Conservation (phyloP, 148 eudicot species). For the Agrostemma githago region DNA sequence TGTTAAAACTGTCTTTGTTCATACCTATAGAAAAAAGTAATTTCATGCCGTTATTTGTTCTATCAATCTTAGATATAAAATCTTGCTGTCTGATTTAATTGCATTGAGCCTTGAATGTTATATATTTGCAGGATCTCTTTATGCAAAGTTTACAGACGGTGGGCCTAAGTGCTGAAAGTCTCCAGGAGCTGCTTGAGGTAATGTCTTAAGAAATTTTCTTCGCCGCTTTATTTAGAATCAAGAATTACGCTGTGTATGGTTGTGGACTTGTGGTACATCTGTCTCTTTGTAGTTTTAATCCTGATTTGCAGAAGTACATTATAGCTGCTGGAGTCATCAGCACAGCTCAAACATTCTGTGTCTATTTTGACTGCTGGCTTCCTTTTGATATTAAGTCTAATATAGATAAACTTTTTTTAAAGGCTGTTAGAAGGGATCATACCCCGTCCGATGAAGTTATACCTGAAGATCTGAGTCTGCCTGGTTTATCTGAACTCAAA, state of each 20-base stretch:
- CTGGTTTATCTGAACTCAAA: constrained; percentile 94
- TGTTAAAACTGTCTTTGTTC: not conserved
- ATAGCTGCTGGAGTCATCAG: not conserved
- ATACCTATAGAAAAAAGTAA: not conserved
- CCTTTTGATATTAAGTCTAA: constrained; percentile 7
- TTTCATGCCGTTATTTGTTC: not conserved
- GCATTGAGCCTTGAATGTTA: not conserved
- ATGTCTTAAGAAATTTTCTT: not conserved
- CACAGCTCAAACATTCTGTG: not conserved
- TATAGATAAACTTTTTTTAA: constrained; percentile 15
- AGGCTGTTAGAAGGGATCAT: constrained; percentile 64
- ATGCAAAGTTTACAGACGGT: constrained; percentile 87
- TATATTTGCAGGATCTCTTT: constrained; percentile 69
- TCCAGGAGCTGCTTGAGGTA: constrained; percentile 89
- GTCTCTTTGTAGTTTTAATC: not conserved
- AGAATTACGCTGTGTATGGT: not conserved
- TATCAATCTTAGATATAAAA: not conserved
- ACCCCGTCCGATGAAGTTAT: constrained; percentile 63
- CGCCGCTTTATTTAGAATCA: not conserved
- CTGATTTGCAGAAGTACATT: not conserved
- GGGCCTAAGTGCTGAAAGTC: constrained; percentile 65
- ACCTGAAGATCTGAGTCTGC: constrained; percentile 81
- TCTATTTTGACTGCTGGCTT: not conserved
- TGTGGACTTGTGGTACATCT: not conserved
- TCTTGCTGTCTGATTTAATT: not conserved